Base-by-base conservation (phyloP, 495 filamentous ascomycete species). In the Xylaria longipes region DNA sequence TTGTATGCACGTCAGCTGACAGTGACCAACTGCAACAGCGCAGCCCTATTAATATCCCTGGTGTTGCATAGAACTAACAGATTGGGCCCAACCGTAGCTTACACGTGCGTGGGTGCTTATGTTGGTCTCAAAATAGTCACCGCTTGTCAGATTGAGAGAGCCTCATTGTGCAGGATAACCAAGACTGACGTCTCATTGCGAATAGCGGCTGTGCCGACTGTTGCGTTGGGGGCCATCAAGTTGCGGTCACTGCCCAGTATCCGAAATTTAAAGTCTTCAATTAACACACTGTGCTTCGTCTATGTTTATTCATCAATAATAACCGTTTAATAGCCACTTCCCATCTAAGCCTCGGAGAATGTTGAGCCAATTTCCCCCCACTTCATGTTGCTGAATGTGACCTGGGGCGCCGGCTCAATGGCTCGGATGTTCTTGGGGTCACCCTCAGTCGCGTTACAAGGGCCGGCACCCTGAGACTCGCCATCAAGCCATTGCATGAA, bases 401-500 rank as follows among this genome's bases (percentile, higher is more conserved):
- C 88, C 33, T 82, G 81, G 27, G 87, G 80, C 50, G 85, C 81
- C 1, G 86, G 78, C 46, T 82, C 75, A 31, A 84, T 80, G 22
- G 77, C 64, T 73, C 82, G 77, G 57, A 92, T 86, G n/a, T 75
- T 81, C 2, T 72, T 70, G 3, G 89, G 88, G 61, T 83, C 82
- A 43, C 84, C 84, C 48, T 86, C 81, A 22, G 85, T 84, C 2
- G 80, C 84, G 70, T 84, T 88, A 76, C 91, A 93, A 35, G 90
- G 89, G 3, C 90, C 90, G 25, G 86, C 81, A 48, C 73, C 79
- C 14, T 82, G 78, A 71, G 70, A 79, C 8, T 80, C 82, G 52
- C 83, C 80, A 74, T 92, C 90, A 15, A 92, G 78, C 89, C 90
- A 92, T 52, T 83, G 83, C 90, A 91, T 91, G 76, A 84, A 86